Conservation (phyloP, 2,329 filamentous ascomycete genomes). For the Curvularia lunata region DNA sequence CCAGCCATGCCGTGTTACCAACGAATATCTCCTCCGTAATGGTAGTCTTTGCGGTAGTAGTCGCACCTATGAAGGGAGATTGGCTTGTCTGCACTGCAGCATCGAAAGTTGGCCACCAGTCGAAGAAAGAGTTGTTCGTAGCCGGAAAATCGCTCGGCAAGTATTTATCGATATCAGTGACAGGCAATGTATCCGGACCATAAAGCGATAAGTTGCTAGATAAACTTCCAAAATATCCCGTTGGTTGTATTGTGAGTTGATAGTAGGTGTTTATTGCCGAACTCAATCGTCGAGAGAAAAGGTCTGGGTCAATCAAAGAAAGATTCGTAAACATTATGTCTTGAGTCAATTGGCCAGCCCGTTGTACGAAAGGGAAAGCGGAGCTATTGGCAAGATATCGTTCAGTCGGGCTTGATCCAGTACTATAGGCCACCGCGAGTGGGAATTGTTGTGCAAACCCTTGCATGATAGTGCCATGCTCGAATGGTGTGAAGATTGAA, state of each 20-base stretch:
- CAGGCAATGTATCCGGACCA: slow-evolving; percentile 35
- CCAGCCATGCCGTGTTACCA: no score
- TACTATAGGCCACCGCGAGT: slow-evolving; percentile 15
- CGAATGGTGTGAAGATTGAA: no score
- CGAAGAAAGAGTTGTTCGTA: slow-evolving; percentile 18
- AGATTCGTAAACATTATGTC: slow-evolving; percentile 22
- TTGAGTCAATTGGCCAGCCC: not conserved
- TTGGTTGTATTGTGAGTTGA: slow-evolving; percentile 35
- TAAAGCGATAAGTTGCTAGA: slow-evolving; percentile 30
- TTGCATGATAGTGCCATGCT: slow-evolving; percentile 19
- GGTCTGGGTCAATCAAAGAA: slow-evolving; percentile 10
- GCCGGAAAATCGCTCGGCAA: slow-evolving; percentile 30
- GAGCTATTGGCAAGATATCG: slow-evolving; percentile 30
- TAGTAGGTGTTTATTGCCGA: slow-evolving; percentile 42
- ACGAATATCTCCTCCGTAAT: slow-evolving; percentile 27
- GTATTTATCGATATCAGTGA: slow-evolving; percentile 31
- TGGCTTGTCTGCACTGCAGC: no score
- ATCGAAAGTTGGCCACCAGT: no score
- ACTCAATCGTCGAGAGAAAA: slow-evolving; percentile 33
- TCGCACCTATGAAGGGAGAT: slow-evolving; percentile 38
- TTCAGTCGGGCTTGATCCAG: slow-evolving; percentile 34
- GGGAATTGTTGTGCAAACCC: slow-evolving; percentile 23
- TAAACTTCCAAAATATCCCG: slow-evolving; percentile 34
- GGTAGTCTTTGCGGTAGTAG: slow-evolving; percentile 25
- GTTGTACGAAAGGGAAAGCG: slow-evolving; percentile 26